Evolutionary conservation across 352 stramenopile genomes (phyloP), one percentile per base, ranked within the genome.

Genomic region (Globisporangium echinulatum): DNA sequence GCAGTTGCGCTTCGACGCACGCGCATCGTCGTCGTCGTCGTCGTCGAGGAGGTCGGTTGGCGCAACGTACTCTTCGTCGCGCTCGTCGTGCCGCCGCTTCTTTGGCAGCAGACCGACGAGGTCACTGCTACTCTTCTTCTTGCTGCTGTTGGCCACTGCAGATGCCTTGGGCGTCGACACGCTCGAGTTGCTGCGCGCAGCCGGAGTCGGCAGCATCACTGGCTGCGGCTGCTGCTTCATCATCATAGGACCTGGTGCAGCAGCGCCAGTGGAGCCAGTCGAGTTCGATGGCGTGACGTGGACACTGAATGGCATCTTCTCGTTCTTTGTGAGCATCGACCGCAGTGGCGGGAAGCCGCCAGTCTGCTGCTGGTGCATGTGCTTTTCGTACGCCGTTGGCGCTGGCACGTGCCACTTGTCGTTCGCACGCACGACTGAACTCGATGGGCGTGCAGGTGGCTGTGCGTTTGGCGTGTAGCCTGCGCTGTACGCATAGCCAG

Each of bases 1-100:
- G 56, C 75, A 86, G 38, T 81, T 67, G 47, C 80, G 80, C 71
- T 90, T 90, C 46, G 46, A 10, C 25, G 61, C 40, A 19, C 46
- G 25, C 2, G 43, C 51, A n/a, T 56, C 59, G 38, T 61, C 58
- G 43, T 64, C 56, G 17, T 63, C 61, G 33, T 67, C 48, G 2
- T 59, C 57, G 15, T 69, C 56, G 19, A 58, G 39, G 9, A 15
- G 43, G 40, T 14, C 43, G 7, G 39, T 13, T 0, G 33, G 52
- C 0, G 49, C 43, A 8, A 50, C 50, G 46, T 54, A 51, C 49
- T 54, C 50, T 7, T 64, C 55, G 25, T 64, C 44, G 14, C 63
- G 46, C 59, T 65, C 59, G 39, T 65, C 59, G n/a, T 44, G 70
- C 7, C 68, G 66, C 6, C 66, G 61, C 51, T 69, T 67, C 62